Evolutionary conservation across 805 yeast genomes (phyloP).

Genomic region (Dipodascopsis tothii): DNA sequence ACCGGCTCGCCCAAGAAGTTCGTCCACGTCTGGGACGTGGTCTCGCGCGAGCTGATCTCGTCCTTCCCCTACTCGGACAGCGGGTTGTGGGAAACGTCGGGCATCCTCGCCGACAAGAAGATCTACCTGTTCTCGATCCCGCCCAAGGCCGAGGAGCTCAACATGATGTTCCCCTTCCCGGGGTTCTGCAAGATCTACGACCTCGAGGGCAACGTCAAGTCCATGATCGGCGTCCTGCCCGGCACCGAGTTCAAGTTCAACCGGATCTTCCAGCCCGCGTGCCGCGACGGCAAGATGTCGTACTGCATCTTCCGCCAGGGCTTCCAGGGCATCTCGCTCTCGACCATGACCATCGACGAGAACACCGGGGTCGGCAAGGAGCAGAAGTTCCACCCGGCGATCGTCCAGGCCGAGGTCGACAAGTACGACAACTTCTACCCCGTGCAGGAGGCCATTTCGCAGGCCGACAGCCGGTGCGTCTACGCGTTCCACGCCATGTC

Average conservation of each 20-base stretch:
- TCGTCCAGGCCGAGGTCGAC: background rate
- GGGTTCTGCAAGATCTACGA: slow-evolving; percentile 21
- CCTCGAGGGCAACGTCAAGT: slow-evolving; percentile 15
- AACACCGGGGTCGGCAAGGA: slow-evolving; percentile 15
- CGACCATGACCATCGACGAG: slow-evolving; percentile 15
- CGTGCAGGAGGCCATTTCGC: slow-evolving; percentile 15
- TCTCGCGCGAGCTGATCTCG: slow-evolving; percentile 11
- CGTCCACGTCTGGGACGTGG: slow-evolving; percentile 17
- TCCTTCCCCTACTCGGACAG: slow-evolving; percentile 19
- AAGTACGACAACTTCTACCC: slow-evolving; percentile 9
- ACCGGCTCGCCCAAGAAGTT: slow-evolving; percentile 22
- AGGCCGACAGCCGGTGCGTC: slow-evolving; percentile 8
- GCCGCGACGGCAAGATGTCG: slow-evolving; percentile 15
- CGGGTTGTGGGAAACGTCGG: slow-evolving; percentile 22
- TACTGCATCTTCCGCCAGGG: slow-evolving; percentile 20
- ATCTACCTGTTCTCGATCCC: slow-evolving; percentile 21
- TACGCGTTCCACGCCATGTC: slow-evolving; percentile 16
- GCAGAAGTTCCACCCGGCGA: slow-evolving; percentile 14
- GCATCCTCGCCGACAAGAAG: slow-evolving; percentile 15
- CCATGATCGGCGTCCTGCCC: slow-evolving; percentile 21
- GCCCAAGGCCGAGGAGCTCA: slow-evolving; percentile 8
- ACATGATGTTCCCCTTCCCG: slow-evolving; percentile 12
- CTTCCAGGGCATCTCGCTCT: slow-evolving; percentile 18
- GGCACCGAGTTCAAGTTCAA: slow-evolving; percentile 20
- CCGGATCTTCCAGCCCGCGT: slow-evolving; percentile 11